These are phyloP conservation scores for Monilinia fructicola DNA, from an alignment of 2,329 filamentous ascomycete species.

Conservation along the genomic window DNA sequence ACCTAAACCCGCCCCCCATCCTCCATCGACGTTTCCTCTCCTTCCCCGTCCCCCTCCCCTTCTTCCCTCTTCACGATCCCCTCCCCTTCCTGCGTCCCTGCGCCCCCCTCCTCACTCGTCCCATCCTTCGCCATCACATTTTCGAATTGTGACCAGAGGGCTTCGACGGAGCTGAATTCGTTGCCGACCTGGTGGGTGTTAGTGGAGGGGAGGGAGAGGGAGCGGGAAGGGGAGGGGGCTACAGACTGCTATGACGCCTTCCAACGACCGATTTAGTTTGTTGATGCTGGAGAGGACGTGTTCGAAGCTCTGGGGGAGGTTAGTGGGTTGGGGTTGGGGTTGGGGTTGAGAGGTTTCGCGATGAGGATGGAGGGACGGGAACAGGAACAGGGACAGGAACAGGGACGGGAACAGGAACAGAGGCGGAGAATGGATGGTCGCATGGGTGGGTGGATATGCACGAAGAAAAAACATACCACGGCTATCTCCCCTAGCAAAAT, in stretches of 20 bases:
- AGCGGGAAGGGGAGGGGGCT: neutral
- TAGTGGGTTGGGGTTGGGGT: no score
- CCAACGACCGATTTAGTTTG: constrained; percentile 86
- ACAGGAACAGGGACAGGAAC: no score
- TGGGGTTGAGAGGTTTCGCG: neutral
- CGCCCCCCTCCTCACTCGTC: neutral
- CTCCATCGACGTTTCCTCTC: neutral
- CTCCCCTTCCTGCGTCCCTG: neutral
- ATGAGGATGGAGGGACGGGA: neutral
- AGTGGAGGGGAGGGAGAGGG: no score
- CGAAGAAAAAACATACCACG: constrained; percentile 55
- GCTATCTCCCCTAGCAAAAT: constrained; percentile 71
- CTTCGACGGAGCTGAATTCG: constrained; percentile 95
- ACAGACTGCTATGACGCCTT: constrained; percentile 79
- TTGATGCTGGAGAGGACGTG: constrained; percentile 95
- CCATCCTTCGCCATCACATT: constrained; percentile 83
- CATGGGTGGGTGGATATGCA: no score
- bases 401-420: neutral
- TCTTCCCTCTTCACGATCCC: no score
- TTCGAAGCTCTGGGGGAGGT: constrained; percentile 63
- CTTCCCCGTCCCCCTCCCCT: constrained; percentile 25
- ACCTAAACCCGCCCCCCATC: no score
- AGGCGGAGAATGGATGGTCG: neutral
- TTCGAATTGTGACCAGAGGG: constrained; percentile 96
- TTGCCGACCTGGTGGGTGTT: constrained; percentile 68